Evolutionary conservation across 768 basidiomycete species (phyloP).

Genomic region (Sutorius australiensis): DNA sequence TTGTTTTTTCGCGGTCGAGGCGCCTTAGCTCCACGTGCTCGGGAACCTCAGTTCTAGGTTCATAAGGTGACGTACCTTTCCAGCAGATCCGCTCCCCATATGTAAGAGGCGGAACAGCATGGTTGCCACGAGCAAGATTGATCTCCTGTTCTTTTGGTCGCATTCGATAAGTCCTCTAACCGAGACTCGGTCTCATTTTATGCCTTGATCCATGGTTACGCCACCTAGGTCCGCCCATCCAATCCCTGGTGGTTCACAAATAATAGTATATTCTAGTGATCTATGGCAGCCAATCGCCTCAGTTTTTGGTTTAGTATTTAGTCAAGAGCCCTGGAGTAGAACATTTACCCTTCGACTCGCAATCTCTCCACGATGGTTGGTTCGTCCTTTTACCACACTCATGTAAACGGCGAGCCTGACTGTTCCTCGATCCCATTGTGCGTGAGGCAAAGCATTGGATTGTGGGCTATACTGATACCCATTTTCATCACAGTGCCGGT

Average conservation of each 20-base stretch:
- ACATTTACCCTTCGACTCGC: background rate
- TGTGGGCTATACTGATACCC: conserved; percentile 6
- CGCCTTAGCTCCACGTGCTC: conserved; percentile 2
- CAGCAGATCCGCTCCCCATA: background rate
- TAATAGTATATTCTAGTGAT: background rate
- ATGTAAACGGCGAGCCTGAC: background rate
- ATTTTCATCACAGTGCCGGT: conserved; percentile 3
- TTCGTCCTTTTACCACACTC: background rate
- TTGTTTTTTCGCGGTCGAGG: background rate
- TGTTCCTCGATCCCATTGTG: conserved; percentile 1
- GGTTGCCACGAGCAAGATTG: conserved; percentile 13
- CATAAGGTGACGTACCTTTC: background rate
- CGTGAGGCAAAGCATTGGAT: conserved; percentile 3
- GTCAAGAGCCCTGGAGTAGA: background rate
- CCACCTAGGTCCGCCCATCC: conserved; percentile 5
- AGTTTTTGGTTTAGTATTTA: conserved; percentile 7
- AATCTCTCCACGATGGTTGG: conserved; percentile 7
- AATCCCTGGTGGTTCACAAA: background rate
- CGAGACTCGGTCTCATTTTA: background rate
- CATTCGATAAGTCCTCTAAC: background rate
- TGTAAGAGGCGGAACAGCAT: conserved; percentile 14
- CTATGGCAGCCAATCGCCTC: conserved; percentile 14
- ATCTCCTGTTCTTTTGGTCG: background rate
- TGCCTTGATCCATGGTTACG: background rate
- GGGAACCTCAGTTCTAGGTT: background rate